Conservation (phyloP, 2,329 filamentous ascomycete genomes). For the Cordyceps farinosa region DNA sequence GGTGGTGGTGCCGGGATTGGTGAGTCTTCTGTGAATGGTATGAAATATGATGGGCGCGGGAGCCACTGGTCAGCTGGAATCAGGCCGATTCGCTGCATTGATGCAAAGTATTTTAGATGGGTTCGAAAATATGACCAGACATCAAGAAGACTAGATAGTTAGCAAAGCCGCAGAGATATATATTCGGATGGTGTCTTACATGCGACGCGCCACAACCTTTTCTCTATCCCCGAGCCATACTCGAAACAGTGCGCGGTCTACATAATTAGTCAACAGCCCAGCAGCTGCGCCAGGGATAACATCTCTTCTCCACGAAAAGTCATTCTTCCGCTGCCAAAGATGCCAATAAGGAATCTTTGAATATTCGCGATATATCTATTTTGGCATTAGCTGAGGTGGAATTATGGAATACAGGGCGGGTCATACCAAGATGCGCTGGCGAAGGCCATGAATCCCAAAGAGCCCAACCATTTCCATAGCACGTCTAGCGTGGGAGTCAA, state of each 20-base stretch:
- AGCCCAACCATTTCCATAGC: conserved; percentile 41
- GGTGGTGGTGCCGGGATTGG: conserved; percentile 47
- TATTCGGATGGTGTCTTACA: conserved; percentile 25
- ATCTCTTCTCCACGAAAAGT: conserved; percentile 31
- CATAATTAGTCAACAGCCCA: conserved; percentile 28
- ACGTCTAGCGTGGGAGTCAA: conserved; percentile 32
- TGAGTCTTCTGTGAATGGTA: conserved; percentile 52
- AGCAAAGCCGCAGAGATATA: neutral
- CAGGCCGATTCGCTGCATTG: conserved; percentile 50
- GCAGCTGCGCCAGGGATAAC: conserved; percentile 33
- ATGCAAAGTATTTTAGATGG: conserved; percentile 51
- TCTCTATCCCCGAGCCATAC: conserved; percentile 27
- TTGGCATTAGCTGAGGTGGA: conserved; percentile 16
- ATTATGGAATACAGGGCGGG: neutral
- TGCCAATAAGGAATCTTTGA: conserved; percentile 47
- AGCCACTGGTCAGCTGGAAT: conserved; percentile 39
- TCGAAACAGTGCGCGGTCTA: conserved; percentile 27
- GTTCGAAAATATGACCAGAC: conserved; percentile 42
- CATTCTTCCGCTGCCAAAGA: conserved; percentile 31
- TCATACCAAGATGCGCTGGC: conserved; percentile 52
- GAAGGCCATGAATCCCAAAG: conserved; percentile 51
- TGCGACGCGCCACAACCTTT: conserved; percentile 24
- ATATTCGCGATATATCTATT: conserved; percentile 50
- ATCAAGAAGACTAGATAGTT: conserved; percentile 27
- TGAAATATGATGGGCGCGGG: conserved; percentile 47